Evolutionary conservation across 1,139 yeast species (phyloP), one percentile per base, ranked within the genome.

Genomic region (Debaryomyces coudertii): DNA sequence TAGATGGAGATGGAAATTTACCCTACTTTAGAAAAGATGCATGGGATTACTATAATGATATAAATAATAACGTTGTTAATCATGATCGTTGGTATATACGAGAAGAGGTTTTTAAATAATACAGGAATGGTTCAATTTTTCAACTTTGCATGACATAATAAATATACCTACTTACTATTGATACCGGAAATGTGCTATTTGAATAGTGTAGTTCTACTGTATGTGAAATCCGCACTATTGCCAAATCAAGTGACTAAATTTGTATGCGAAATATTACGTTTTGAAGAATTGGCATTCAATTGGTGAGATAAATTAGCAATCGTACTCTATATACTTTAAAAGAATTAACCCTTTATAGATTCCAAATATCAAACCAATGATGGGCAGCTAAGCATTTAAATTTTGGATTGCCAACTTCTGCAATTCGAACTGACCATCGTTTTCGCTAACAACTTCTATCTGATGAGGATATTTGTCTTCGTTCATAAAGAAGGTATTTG

Each of bases 21-120:
- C 72, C 73, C 7, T 49, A 69, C 15, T 54, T 63, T 29, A 56
- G 77, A 46, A 71, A 71, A 48, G 77, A 71, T 54, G 51, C 71
- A n/a, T 71, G 73, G 73, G 76, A 70, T 42, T 71, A 69, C 47
- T 69, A 61, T 45, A 58, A 69, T 42, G 77, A 71, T 44, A 57
- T 71, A 12, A 65, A 57, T 42, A 44, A 57, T 12, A 54, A 56
- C 9, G 34, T 37, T 4, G 66, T 58, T 7, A 42, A 55, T 11
- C 50, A 54, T 44, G 66, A 60, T 43, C 47, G 52, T 18, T 68
- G 74, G 74, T 68, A 56, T 42, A 53, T 58, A 7, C 47, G 52
- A 31, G 51, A 53, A 31, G 55, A 52, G 27, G 46, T 53, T 30
- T 14, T 28, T 4, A 18, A 29, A 29, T 23, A 23, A 20, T 22